Evolutionary conservation across 202 grass and related monocot genomes (phyloP), one percentile per base, ranked within the genome.

Genomic region (Cymbopogon flexuosus): DNA sequence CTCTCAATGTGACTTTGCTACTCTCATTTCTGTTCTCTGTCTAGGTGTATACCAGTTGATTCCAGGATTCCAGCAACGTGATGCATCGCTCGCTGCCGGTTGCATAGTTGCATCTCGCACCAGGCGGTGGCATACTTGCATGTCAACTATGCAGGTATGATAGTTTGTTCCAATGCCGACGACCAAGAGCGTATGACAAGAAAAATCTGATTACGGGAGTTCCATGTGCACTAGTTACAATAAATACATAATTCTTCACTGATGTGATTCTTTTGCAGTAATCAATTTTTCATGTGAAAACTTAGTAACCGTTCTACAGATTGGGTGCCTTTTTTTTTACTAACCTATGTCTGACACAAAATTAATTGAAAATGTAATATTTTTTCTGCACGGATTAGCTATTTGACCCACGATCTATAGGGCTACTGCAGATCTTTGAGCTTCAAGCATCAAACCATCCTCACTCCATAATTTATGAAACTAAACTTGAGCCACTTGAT

Each of bases 401-500:
- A 64, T 31, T 64, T 34, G 61, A 16, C 22, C 60, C 29, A 64
- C 0, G 61, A 16, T 10, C 9, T 18, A 64, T 8, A 14, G 15
- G 29, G 0, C 14, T 35, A 16, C 62, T 65, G 15, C 31, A 10
- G 62, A 65, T 6, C 6, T 65, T 19, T 19, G 52, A 64, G 15
- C 10, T 13, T 13, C 34, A 68, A 72, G 46, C 9, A 21, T 16
- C 52, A 68, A 56, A 39, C 35, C 1, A 0, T 0, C 39, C 31
- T 58, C 43, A 24, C 24, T 14, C 7, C 13, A 10, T 41, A 22
- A 19, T 10, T 72, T 33, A 36, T 56, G 16, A 56, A 73, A 82
- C 31, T 82, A 82, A 34, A 23, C 60, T 47, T 73, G 42, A 40
- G 43, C 42, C 21, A 54, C 30, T 82, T 64, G 42, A 31, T 73